A percentile compares a stretch with the other conserved stretches of the same genome.
These are phyloP conservation scores for Geotrichum histeridarum DNA, from an alignment of 1,139 yeast genomes.

Conservation along the genomic window DNA sequence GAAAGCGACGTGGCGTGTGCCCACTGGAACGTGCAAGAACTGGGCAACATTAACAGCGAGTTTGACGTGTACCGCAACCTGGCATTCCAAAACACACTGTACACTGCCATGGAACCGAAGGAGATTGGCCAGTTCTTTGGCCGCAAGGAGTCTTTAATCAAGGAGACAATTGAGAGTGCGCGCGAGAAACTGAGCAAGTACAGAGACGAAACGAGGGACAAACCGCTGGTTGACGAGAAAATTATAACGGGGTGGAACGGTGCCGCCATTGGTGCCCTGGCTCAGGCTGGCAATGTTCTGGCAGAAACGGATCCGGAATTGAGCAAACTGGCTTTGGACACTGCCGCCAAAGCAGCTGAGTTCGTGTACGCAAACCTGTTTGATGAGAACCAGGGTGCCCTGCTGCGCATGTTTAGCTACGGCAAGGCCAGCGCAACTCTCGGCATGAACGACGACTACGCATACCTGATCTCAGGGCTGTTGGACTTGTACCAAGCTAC, in stretches of 20 bases:
- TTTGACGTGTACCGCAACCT: conserved; percentile 36
- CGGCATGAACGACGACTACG: conserved; percentile 40
- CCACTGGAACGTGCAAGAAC: conserved; percentile 37
- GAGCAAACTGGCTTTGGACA: conserved; percentile 26
- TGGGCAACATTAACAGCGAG: conserved; percentile 38
- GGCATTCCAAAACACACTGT: conserved; percentile 34
- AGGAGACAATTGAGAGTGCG: conserved; percentile 26
- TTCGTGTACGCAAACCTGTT: conserved; percentile 28
- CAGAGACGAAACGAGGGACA: conserved; percentile 29
- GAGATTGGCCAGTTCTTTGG: conserved; percentile 38
- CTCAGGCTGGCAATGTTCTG: conserved; percentile 31
- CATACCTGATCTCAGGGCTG: conserved; percentile 36
- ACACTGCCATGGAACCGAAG: conserved; percentile 20
- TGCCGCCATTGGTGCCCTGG: conserved; percentile 37
- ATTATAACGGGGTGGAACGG: conserved; percentile 40
- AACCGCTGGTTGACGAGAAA: conserved; percentile 35
- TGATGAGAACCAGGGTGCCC: conserved; percentile 26
- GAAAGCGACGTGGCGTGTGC: conserved; percentile 38
- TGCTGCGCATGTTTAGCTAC: conserved; percentile 18
- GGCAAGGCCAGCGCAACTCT: conserved; percentile 20
- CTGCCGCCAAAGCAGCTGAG: conserved; percentile 32
- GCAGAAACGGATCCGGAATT: conserved; percentile 15
- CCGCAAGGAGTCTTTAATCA: conserved; percentile 24
- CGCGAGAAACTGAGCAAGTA: conserved; percentile 27
- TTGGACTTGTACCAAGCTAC: conserved; percentile 38